Conservation (phyloP, 306 rosid genomes). For the Cucurbita maxima region DNA sequence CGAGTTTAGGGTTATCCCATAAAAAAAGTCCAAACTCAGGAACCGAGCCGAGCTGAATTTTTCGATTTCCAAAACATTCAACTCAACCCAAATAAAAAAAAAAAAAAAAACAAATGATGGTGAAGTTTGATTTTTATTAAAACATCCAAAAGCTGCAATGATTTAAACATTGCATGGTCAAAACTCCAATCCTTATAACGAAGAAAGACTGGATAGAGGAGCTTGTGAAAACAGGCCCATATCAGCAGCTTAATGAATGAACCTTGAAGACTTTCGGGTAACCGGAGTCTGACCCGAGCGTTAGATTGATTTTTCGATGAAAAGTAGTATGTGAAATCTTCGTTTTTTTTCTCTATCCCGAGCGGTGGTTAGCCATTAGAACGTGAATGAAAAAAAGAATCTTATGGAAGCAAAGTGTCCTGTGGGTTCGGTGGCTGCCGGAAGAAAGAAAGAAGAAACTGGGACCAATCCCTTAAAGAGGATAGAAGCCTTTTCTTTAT, state of each 20-base stretch:
- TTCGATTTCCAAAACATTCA: too few species aligned
- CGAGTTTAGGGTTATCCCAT: too few species aligned
- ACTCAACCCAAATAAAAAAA: not conserved
- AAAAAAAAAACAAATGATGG: not conserved
- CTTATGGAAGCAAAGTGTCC: not conserved
- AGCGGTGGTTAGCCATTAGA: too few species aligned
- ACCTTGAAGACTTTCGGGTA: too few species aligned
- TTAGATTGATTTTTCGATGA: too few species aligned
- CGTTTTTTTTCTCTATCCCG: too few species aligned
- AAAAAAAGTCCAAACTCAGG: too few species aligned
- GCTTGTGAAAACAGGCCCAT: not conserved
- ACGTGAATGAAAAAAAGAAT: not conserved
- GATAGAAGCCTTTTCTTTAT: not conserved
- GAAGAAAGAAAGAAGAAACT: not conserved
- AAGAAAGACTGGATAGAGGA: not conserved
- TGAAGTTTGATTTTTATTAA: not conserved
- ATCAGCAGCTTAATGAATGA: too few species aligned
- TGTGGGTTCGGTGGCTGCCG: constrained; percentile 6
- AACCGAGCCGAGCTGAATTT: too few species aligned
- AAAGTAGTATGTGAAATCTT: too few species aligned
- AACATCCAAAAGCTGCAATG: not conserved
- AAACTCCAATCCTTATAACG: not conserved
- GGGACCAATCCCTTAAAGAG: not conserved
- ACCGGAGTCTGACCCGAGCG: too few species aligned
- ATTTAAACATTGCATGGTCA: constrained; percentile 6